Evolutionary conservation across 257 asterid genomes (phyloP).

Genomic region (Lantana camara): DNA sequence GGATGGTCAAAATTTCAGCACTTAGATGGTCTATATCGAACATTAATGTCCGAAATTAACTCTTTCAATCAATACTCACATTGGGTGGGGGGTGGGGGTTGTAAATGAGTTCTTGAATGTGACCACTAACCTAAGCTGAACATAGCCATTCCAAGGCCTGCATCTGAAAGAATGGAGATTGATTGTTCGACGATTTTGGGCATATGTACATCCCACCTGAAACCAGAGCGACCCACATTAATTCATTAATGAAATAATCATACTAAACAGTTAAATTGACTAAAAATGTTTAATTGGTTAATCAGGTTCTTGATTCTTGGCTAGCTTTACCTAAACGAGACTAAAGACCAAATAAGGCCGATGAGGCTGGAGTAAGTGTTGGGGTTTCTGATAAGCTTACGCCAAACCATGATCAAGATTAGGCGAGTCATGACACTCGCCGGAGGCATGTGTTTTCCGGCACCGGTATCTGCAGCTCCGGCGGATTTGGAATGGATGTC

Average conservation of each 20-base stretch:
- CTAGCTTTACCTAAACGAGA: slow-evolving; percentile 63
- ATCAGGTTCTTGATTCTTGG: slow-evolving; percentile 16
- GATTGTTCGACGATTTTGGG: slow-evolving; percentile 68
- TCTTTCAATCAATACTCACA: neutral
- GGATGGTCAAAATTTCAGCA: slow-evolving; percentile 28
- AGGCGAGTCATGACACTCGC: slow-evolving; percentile 91
- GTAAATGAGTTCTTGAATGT: slow-evolving; percentile 6
- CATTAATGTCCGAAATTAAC: neutral
- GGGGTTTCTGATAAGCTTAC: slow-evolving; percentile 91
- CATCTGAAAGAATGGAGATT: slow-evolving; percentile 83
- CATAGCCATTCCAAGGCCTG: slow-evolving; percentile 99
- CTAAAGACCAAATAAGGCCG: slow-evolving; percentile 83
- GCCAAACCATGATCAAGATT: slow-evolving; percentile 96
- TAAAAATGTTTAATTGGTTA: neutral
- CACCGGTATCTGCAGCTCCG: slow-evolving; percentile 42
- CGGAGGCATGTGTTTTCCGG: slow-evolving; percentile 81
- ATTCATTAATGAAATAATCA: neutral
- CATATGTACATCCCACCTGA: slow-evolving; percentile 91
- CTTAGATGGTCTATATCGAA: neutral
- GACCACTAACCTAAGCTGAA: slow-evolving; percentile 76
- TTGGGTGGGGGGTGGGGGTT: neutral
- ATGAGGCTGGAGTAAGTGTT: slow-evolving; percentile 93
- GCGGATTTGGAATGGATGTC: slow-evolving; percentile 55
- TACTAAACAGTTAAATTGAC: neutral
- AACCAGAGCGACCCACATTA: slow-evolving; percentile 13